Base-by-base conservation (phyloP, 345 rosid species). In the Erodium maritimum region DNA sequence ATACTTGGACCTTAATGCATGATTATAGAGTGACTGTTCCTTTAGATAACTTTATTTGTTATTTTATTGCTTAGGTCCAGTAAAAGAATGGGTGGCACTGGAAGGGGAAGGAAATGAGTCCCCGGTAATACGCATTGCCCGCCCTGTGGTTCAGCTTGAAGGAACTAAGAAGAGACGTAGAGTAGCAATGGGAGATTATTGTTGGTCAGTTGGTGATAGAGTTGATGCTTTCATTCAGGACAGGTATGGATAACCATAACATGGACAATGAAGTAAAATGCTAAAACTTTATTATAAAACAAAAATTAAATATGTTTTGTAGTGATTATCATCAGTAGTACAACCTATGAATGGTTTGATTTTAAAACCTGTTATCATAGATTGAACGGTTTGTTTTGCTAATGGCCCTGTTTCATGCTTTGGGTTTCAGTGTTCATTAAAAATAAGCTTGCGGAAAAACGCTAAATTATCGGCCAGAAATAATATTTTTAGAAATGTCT, bases 91-190 rank as follows among this genome's bases (percentile, higher is more conserved):
- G 99, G 85, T 93, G 64, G 59, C 76, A n/a, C 82, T 87, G 64
- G 65, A 65, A 61, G 76, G 78, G 61, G 85, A 83, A 66, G 87
- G 71, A 69, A 77, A 72, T 33, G 57, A 64, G 60, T 80, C 82
- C n/a, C 97, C 99, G 1, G 79, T 70, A 71, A 72, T 93, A 75
- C 89, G 99, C 37, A 51, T 66, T 61, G 75, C 95, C 65, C 91
- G 87, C 54, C 89, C 85, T 67, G 53, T 75, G 69, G 58, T 80
- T 73, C 88, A 85, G 55, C 83, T 69, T 71, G 97, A 93, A 76
- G 96, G 95, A 74, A 87, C 96, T 12, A 85, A 86, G 74, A 93
- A 93, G 85, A 87, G 99, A 63, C 87, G 95, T 45, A 80, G 99
- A 67, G 84, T 88, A 61, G 91, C 91, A 57, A 73, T 75, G 65